Base-by-base conservation (phyloP, 768 basidiomycete species). In the Tylopilus sp. region DNA sequence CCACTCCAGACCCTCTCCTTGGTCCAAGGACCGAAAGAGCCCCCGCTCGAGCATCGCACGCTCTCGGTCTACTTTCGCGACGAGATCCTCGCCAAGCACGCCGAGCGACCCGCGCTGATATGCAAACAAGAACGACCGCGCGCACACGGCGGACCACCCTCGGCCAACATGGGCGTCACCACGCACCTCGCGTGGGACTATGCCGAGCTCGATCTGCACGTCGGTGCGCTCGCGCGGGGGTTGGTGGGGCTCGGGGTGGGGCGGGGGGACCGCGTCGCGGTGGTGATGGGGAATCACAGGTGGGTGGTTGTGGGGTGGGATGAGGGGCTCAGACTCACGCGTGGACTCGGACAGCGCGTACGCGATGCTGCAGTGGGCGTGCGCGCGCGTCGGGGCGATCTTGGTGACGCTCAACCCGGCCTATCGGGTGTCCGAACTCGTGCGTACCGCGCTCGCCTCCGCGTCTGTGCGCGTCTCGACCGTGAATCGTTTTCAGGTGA, bases 251-350 rank as follows among this genome's bases (percentile, higher is more conserved):
- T 92, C 72, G 89, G 89, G 16, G 83, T 93, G 5, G 71, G 73
- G 65, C 86, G 80, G 63, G 90, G 91, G 0, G 88, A 91, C 58
- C 75, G 90, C 9, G 83, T 92, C 21, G 91, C 79, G 1, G 86
- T 90, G 8, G 70, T 92, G 34, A 89, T 92, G 89, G 90, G 89
- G 6, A 93, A 92, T 55, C 87, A 81, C 54, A 92, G 90, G 90
- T 88, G 57, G 31, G 72, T 14, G 8, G 25, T 21, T 28, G 12
- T 11, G 13, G 7, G 44, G 19, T 4, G 9, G 37, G 21, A 4
- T 10, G 3, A 11, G 12, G 31, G 21, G 37, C 43, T 31, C 29
- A 24, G 17, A 7, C 19, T 41, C 13, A 31, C 25, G 24, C n/a
- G 3, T 14, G 11, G 4, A 40, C 4, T 13, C 46, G 8, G 28